Conservation (phyloP, 2,329 filamentous ascomycete species). For the Fusarium oxysporum region DNA sequence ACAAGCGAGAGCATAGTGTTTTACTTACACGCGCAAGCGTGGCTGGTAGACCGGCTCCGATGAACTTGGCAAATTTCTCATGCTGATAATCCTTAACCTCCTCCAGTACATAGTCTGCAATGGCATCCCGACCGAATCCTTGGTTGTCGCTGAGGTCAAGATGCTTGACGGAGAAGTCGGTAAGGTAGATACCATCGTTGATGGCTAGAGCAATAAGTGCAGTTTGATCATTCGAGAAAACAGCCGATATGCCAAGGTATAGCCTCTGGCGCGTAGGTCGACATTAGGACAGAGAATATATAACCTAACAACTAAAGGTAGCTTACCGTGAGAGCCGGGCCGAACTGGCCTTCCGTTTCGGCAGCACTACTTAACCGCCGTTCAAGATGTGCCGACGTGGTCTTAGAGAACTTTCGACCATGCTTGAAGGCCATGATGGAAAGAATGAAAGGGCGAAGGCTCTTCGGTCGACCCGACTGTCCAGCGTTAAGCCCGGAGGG, state of each 20-base stretch:
- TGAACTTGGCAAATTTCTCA: slow-evolving; percentile 76
- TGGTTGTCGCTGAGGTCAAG: slow-evolving; percentile 67
- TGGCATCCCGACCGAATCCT: slow-evolving; percentile 56
- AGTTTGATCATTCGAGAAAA: slow-evolving; percentile 60
- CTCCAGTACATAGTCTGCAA: too few species aligned
- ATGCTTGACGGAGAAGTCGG: slow-evolving; percentile 75
- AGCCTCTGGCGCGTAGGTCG: slow-evolving; percentile 57
- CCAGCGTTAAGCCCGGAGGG: not conserved
- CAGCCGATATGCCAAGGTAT: slow-evolving; percentile 71
- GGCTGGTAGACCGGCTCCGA: slow-evolving; percentile 67
- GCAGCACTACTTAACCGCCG: slow-evolving; percentile 58
- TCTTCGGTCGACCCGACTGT: not conserved
- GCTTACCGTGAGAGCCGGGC: slow-evolving; percentile 59
- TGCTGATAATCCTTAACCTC: slow-evolving; percentile 68
- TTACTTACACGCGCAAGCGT: slow-evolving; percentile 63
- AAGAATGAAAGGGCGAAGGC: not conserved
- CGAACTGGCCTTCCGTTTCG: slow-evolving; percentile 56
- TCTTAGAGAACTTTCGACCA: slow-evolving; percentile 56
- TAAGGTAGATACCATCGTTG: slow-evolving; percentile 78
- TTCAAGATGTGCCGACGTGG: slow-evolving; percentile 57
- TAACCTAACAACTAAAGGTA: not conserved
- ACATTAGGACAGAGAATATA: not conserved
- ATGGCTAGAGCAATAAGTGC: slow-evolving; percentile 74
- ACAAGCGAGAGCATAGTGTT: slow-evolving; percentile 74
- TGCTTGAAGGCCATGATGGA: slow-evolving; percentile 37